Percentiles rank a stretch among this genome's conserved stretches.
Evolutionary conservation across 2,329 filamentous ascomycete genomes (phyloP).

Genomic region (Phoma sp.): DNA sequence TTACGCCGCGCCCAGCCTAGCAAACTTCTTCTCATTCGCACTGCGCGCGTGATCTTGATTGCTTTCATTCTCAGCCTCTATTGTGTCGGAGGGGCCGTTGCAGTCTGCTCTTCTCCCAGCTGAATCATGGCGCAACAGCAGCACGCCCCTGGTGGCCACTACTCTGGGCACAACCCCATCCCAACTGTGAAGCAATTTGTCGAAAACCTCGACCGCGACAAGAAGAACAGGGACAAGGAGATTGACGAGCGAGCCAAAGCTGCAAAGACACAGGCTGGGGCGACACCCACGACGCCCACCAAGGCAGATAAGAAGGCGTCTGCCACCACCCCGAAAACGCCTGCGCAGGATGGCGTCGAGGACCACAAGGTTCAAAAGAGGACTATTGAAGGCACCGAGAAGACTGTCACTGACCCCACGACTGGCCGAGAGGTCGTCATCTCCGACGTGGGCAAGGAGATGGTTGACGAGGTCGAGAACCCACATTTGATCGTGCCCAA

Average conservation of each 20-base stretch:
- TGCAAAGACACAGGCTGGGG: conserved; percentile 48
- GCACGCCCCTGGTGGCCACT: conserved; percentile 67
- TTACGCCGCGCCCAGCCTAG: conserved; percentile 4
- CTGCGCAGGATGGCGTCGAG: conserved; percentile 39
- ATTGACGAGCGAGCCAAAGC: conserved; percentile 66
- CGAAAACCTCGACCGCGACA: conserved; percentile 77
- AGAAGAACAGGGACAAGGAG: conserved; percentile 73
- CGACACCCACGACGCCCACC: conserved; percentile 23
- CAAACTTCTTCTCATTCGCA: background rate
- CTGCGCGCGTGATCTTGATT: background rate
- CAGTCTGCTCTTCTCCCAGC: conserved; percentile 1
- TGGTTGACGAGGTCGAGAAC: conserved; percentile 72
- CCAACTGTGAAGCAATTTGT: conserved; percentile 89
- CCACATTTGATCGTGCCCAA: conserved; percentile 85
- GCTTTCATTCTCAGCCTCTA: conserved; percentile 16
- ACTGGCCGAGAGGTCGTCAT: conserved; percentile 87
- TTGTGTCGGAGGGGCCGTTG: conserved; percentile 14
- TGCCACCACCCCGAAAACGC: conserved; percentile 29
- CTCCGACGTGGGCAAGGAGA: conserved; percentile 75
- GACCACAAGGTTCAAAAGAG: conserved; percentile 57
- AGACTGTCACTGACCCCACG: conserved; percentile 80
- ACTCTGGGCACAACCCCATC: conserved; percentile 82
- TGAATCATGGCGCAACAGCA: conserved; percentile 55
- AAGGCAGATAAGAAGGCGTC: conserved; percentile 50
- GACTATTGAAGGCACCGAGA: conserved; percentile 55